Evolutionary conservation across 202 grass and related monocot species (phyloP), one percentile per base, ranked within the genome.

Genomic region (Brachypodium distachyon): DNA sequence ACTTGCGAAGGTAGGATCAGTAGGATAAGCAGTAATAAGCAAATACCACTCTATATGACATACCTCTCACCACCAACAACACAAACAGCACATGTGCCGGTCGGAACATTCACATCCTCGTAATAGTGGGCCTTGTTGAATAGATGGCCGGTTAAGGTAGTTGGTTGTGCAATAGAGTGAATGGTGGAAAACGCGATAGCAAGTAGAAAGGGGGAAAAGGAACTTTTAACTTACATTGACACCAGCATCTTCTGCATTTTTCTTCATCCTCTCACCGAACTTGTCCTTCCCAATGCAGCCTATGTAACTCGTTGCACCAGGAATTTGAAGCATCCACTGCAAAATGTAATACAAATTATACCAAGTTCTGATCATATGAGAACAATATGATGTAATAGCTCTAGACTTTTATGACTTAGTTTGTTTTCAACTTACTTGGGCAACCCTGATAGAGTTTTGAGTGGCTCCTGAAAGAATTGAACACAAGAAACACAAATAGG

Each of bases 321-420:
- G 92, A 89, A 68, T 83, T 96, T 93, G 89, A 83, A 99, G 85
- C 96, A 99, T 96, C 96, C 96, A 99, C 96, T 99, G 77, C 63
- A 88, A 82, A 70, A 4, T 42, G n/a, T 1, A 74, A 42, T 34
- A 26, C 58, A 0, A 17, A 60, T 26, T 5, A 2, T 3, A 23
- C 72, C 16, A 8, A 37, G 0, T 78, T 34, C 29, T 34, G 38
- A 57, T 12, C 40, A 57, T 9, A 37, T 5, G 37, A 33, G 10
- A 65, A 50, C 36, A 70, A 82, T 62, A 13, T 50, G 79, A 11
- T 12, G 6, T 50, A 60, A 60, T 22, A 79, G 44, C 48, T 65
- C 22, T 60, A 10, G 18, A 60, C 12, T 18, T 22, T 34, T 59
- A 59, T 17, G 16, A 67, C 2, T 49, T 32, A 53, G 53, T 47